Base-by-base conservation (phyloP, 371 early-diverging fungal species). In the Apophysomyces ossiformis region DNA sequence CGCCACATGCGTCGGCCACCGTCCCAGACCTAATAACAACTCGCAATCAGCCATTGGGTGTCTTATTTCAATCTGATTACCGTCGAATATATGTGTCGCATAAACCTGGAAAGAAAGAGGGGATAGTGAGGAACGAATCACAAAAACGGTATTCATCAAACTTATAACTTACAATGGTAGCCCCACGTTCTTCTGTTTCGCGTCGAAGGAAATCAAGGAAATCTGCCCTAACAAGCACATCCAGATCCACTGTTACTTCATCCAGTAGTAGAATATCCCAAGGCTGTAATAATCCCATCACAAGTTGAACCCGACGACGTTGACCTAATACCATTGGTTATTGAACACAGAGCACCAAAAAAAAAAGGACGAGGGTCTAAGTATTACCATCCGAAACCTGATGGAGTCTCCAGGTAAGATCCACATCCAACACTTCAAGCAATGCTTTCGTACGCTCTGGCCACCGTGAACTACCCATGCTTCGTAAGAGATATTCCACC, bases 221-320 rank as follows among this genome's bases (percentile, higher is more conserved):
- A 65, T 91, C 87, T 11, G 83, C 68, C 38, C 94, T 84, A 1
- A 91, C 93, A 26, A 92, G 75, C 5, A 93, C 89, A 75, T 94
- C 94, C 57, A 93, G 73, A 75, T 94, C 94, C 13, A 91, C 91
- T 0, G 94, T 93, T 7, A 93, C 93, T 78, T 93, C 94, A 77
- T 93, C 94, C 36, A 93, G 71, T 18, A 94, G 71, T 13, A 93
- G 75, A 7, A 94, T 58, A 13, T 86, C 75, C 89, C 90, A 92
- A 26, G 90, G 91, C 39, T 89, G 84, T 61, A 93, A 64, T 15
- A 93, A 68, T 0, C 94, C 94, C 69, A 94, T 83, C 1, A 92
- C 88, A 46, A 93, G 79, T 60, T 94, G 93, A 3, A 94, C 93
- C 0, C 89, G 73, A 11, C 89, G 70, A 58, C 88, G 75, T 60